These are phyloP conservation scores for Hymenoscyphus linearis DNA, from an alignment of 2,329 filamentous ascomycete genomes.

Conservation along the genomic window DNA sequence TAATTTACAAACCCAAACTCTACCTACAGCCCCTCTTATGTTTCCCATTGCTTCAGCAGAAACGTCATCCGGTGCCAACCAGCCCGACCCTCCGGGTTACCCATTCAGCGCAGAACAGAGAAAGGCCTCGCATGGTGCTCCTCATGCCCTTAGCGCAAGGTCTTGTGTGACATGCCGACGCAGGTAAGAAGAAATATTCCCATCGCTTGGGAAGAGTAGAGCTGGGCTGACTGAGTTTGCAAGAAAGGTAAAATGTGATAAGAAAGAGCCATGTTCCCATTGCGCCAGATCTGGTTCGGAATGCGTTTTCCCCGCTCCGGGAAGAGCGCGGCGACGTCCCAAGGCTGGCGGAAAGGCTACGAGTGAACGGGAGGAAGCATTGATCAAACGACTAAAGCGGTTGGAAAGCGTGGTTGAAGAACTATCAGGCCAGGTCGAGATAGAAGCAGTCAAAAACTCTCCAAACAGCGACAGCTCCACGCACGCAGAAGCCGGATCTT, in stretches of 20 bases:
- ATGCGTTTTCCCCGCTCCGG: conserved; percentile 70
- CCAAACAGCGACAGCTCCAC: conserved; percentile 23
- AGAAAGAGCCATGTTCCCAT: conserved; percentile 67
- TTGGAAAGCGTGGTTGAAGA: conserved; percentile 72
- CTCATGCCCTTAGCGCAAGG: conserved; percentile 27
- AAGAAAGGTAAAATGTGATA: conserved; percentile 69
- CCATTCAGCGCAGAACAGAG: conserved; percentile 4
- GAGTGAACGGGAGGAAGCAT: conserved; percentile 59
- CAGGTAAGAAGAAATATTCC: conserved; percentile 28
- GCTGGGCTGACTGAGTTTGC: neutral
- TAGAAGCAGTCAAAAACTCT: conserved; percentile 26
- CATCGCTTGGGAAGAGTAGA: neutral
- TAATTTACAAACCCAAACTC: neutral
- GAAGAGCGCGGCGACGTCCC: conserved; percentile 52
- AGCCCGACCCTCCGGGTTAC: neutral
- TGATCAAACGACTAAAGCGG: conserved; percentile 66
- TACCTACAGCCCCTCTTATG: neutral
- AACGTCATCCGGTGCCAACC: conserved; percentile 3
- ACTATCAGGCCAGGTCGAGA: conserved; percentile 54
- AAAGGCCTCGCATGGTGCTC: conserved; percentile 13
- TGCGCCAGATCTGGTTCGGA: conserved; percentile 65
- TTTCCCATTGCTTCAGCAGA: neutral
- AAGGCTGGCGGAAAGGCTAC: conserved; percentile 58
- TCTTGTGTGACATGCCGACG: conserved; percentile 47
- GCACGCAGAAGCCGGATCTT: conserved; percentile 18